Base-by-base conservation (phyloP, 2,329 filamentous ascomycete genomes). In the Diaporthe batatas region DNA sequence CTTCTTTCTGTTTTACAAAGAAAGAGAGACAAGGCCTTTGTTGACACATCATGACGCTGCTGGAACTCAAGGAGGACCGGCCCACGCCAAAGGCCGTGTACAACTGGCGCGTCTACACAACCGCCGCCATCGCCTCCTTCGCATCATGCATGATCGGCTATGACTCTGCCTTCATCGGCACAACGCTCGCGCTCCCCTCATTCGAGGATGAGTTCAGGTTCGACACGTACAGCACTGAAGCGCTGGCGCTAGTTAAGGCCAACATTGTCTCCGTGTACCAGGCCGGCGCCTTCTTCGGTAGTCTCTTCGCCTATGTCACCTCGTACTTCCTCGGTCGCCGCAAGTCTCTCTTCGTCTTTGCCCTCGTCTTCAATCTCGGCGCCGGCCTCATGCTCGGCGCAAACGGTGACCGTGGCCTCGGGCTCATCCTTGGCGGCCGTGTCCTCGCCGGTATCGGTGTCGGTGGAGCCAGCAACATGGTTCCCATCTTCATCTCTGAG, bases 211-310 rank as follows among this genome's bases (percentile, higher is more conserved):
- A 95, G 79, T 96, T 96, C 80, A 77, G 84, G 18, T 91, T 95
- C 77, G 83, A 80, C 2, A 78, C 82, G 2, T 88, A 91, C 82
- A 81, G 79, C 6, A 70, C 79, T 0, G 71, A 77, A 3, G 79
- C 88, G n/a, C 83, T 91, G 34, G 87, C 90, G 39, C 82, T 93
- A 5, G 84, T 93, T 62, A 91, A 90, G 78, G 86, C 91, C 77
- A 96, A 95, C 80, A 94, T 95, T 74, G 93, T 95, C 68, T 94
- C 92, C 34, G 89, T 92, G 70, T 95, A 94, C 83, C 94, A 96
- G 82, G 94, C 93, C 12, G 93, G 93, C 73, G 93, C 93, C 73
- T 95, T 96, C 84, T 95, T 96, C 77, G 94, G 94, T 67, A 90
- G 91, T n/a, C 83, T 94, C 53, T 87, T 89, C 73, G 92, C 91